These are phyloP conservation scores for Lanmaoa pseudosensibilis DNA, from an alignment of 768 basidiomycete species.

Conservation along the genomic window DNA sequence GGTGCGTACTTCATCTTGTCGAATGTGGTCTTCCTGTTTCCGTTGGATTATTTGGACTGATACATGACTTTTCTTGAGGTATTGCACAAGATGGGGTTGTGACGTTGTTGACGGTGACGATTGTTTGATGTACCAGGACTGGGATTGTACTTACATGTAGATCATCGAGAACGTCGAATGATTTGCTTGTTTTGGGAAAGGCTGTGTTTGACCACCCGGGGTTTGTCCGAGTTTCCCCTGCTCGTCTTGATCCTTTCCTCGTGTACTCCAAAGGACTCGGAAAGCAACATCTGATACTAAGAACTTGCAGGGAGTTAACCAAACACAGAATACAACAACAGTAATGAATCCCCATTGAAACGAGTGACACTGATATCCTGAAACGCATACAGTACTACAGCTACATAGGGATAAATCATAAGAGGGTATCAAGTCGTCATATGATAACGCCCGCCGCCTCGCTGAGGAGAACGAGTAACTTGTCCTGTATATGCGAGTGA, in stretches of 20 bases:
- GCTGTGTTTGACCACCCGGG: too few species aligned
- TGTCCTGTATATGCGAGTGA: slow-evolving; percentile 21
- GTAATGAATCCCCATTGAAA: not conserved
- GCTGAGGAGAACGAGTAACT: slow-evolving; percentile 29
- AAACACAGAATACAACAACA: not conserved
- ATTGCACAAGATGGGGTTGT: slow-evolving; percentile 62
- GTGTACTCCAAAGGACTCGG: too few species aligned
- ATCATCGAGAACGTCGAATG: not conserved
- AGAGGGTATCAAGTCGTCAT: slow-evolving; percentile 17
- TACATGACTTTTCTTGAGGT: not conserved
- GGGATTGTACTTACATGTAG: not conserved
- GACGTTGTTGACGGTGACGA: slow-evolving; percentile 53
- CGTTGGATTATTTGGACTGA: not conserved
- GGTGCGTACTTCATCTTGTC: slow-evolving; percentile 31
- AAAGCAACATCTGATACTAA: too few species aligned
- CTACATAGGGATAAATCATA: slow-evolving; percentile 16
- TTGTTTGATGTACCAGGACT: slow-evolving; percentile 25
- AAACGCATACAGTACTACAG: slow-evolving; percentile 13
- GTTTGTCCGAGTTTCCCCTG: not conserved
- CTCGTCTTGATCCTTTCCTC: not conserved
- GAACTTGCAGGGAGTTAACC: not conserved
- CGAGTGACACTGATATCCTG: slow-evolving; percentile 11
- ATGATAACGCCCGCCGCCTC: slow-evolving; percentile 32
- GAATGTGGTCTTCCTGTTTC: too few species aligned
- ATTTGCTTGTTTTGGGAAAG: not conserved